Base-by-base conservation (phyloP, 306 rosid genomes). In the Cicer arietinum region DNA sequence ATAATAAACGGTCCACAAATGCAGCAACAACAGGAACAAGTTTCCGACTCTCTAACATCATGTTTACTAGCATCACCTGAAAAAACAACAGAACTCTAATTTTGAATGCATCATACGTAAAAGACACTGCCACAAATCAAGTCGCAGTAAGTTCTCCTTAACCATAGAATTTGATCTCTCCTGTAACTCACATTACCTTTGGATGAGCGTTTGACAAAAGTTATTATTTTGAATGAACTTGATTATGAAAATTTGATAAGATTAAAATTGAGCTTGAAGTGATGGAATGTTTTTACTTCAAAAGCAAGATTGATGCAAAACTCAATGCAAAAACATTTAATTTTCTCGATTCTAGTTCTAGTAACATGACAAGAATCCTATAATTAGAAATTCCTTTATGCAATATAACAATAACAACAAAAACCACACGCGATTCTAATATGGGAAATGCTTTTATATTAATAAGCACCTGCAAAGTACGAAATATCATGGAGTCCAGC, bases 1-100 rank as follows among this genome's bases (percentile, higher is more conserved):
- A 85, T 76, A 90, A 84, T 74, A 94, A 87, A 52, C 96, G 97
- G 81, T 90, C 96, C 54, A 86, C 79, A 64, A 90, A 90, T 76
- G 89, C 86, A 86, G 88, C 96, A 66, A 91, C 86, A 54, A 91
- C 93, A 1, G 98, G 94, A 74, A 94, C 97, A 81, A 91, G 67
- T 77, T 85, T 87, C 77, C 82, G 88, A 79, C 77, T 74, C 77
- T 90, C 94, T 84, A 91, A 76, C 89, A 90, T 87, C 84, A 89
- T 79, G 80, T 86, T 88, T 75, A 94, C 93, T 65, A 94, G 89
- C 95, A 87, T 86, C 58, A 69, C 91, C 97, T 91, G 86, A 46
- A 67, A 12, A 10, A 45, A 44, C 78, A 88, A 66, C 46, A 39
- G 16, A 70, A 68, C 62, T 69, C 78, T 17, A 25, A 42, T 68